phyloP scores from a whole-genome alignment of 179 eudicot species.

The Amaranthus tricolor region DNA sequence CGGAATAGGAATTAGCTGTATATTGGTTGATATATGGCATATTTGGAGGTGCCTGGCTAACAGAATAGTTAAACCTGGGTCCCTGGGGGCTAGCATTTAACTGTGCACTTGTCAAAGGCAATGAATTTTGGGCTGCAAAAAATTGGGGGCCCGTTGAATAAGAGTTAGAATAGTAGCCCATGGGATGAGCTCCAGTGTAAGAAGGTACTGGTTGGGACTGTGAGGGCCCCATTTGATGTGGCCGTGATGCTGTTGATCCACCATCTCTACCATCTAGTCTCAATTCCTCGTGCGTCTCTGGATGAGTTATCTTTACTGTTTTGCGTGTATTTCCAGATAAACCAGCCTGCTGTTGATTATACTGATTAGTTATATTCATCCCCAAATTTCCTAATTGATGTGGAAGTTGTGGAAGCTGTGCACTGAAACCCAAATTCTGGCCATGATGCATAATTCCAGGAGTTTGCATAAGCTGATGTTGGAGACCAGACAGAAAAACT shows the following conservation, averaged over 20 bases:
- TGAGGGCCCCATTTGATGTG: constrained; percentile 46
- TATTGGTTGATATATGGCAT: constrained; percentile 34
- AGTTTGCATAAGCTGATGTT: constrained; percentile 60
- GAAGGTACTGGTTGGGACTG: constrained; percentile 55
- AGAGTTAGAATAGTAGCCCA: constrained; percentile 51
- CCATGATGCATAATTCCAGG: constrained; percentile 83
- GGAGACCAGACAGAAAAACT: constrained; percentile 58
- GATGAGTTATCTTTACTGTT: constrained; percentile 89
- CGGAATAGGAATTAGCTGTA: constrained; percentile 32
- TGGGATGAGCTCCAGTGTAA: constrained; percentile 43
- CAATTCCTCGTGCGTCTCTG: constrained; percentile 92
- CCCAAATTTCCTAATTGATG: constrained; percentile 72
- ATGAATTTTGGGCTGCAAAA: constrained; percentile 40
- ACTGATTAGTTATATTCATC: constrained; percentile 52
- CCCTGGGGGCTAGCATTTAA: constrained; percentile 40
- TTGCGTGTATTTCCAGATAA: constrained; percentile 47
- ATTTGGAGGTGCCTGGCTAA: constrained; percentile 41
- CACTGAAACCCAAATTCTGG: constrained; percentile 54
- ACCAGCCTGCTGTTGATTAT: constrained; percentile 55
- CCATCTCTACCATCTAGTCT: constrained; percentile 62
- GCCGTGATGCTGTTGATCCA: constrained; percentile 46
- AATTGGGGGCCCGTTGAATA: constrained; percentile 37
- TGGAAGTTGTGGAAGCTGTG: constrained; percentile 57
- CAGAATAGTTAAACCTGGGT: constrained; percentile 43
- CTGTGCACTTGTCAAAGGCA: constrained; percentile 43